These are phyloP conservation scores for Trametes sanguinea DNA, from an alignment of 768 basidiomycete genomes.

Conservation along the genomic window DNA sequence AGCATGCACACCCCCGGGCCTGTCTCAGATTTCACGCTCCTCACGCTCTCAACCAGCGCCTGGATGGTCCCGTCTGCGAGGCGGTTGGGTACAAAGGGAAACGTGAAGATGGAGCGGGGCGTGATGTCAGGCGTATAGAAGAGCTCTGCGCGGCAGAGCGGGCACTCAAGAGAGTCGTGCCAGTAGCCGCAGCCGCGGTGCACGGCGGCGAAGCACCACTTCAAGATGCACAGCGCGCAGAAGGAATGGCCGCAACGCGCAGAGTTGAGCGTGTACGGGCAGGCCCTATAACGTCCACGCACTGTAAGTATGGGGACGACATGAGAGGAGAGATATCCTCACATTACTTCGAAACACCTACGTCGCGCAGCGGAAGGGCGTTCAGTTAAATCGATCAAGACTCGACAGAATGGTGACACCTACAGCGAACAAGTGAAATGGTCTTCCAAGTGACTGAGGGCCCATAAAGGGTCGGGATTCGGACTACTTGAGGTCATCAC, in stretches of 20 bases:
- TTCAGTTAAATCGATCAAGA: not conserved
- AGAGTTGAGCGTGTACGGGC: constrained; percentile 58
- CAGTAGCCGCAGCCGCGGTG: constrained; percentile 64
- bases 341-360: not conserved
- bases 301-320: not conserved
- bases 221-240: constrained; percentile 65
- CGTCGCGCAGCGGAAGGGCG: not conserved
- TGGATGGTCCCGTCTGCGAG: constrained; percentile 53
- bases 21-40: not conserved
- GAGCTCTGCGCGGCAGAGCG: constrained; percentile 60
- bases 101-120: constrained; percentile 52
- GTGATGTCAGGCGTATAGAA: constrained; percentile 50
- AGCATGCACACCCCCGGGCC: not conserved
- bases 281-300: constrained; percentile 37
- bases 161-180: constrained; percentile 70
- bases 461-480: constrained; percentile 23
- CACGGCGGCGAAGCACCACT: constrained; percentile 69
- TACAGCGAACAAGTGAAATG: constrained; percentile 68
- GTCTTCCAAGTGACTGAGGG: constrained; percentile 58
- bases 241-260: constrained; percentile 67
- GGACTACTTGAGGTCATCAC: not conserved
- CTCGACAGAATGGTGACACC: constrained; percentile 28
- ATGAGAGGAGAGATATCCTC: not conserved
- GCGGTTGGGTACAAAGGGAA: constrained; percentile 67
- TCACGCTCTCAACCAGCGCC: constrained; percentile 53